These are phyloP conservation scores for Fusarium sp. DNA, from an alignment of 2,329 filamentous ascomycete species.

Conservation along the genomic window DNA sequence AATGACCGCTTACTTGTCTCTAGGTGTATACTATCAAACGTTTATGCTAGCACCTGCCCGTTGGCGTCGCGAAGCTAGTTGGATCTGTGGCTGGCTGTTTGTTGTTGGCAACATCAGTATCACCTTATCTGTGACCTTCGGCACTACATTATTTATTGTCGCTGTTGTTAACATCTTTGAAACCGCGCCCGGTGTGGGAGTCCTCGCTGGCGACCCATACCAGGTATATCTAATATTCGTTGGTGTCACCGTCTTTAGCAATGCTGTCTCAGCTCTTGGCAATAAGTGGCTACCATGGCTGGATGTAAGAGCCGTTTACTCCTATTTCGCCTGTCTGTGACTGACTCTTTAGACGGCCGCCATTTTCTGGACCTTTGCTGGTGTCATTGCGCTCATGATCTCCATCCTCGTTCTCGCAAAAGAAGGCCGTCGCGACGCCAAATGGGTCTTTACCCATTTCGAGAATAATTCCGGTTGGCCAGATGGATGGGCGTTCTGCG, in stretches of 20 bases:
- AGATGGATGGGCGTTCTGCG: conserved; percentile 78
- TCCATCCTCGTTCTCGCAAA: conserved; percentile 75
- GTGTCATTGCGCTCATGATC: conserved; percentile 74
- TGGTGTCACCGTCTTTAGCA: conserved; percentile 73
- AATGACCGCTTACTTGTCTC: background rate
- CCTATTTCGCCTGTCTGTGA: background rate
- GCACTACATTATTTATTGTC: conserved; percentile 75
- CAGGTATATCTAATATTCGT: conserved; percentile 72
- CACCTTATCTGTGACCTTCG: conserved; percentile 75
- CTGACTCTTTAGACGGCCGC: conserved; percentile 70
- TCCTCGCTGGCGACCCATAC: conserved; percentile 71
- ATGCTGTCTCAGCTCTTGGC: conserved; percentile 73
- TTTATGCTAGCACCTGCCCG: conserved; percentile 76
- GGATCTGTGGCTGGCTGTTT: conserved; percentile 75
- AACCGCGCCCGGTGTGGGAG: conserved; percentile 56
- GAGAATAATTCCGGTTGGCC: conserved; percentile 77
- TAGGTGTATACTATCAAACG: conserved; percentile 78
- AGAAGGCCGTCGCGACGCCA: conserved; percentile 71
- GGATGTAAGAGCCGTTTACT: conserved; percentile 47
- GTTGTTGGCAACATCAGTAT: conserved; percentile 77
- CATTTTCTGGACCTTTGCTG: conserved; percentile 80
- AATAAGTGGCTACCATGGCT: conserved; percentile 75
- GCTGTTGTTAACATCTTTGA: conserved; percentile 73
- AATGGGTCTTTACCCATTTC: conserved; percentile 76
- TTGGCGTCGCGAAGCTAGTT: conserved; percentile 74